phyloP scores from a whole-genome alignment of 352 stramenopile genomes.

The Pythium plurisporium region DNA sequence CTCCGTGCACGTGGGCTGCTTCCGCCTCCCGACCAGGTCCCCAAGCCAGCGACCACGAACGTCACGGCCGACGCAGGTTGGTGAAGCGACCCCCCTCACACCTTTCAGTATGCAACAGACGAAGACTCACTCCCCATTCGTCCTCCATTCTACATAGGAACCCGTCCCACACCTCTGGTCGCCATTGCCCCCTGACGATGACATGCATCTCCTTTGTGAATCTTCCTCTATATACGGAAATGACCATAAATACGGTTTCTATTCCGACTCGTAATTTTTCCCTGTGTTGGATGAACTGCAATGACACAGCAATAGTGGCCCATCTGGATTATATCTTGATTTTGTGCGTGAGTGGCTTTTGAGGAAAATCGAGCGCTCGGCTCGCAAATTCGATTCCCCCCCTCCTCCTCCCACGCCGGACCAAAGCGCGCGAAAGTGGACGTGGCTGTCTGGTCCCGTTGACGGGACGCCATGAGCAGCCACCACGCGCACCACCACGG shows the following conservation, averaged over 20 bases:
- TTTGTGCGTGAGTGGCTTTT: slow-evolving; percentile 26
- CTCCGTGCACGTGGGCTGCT: slow-evolving; percentile 19
- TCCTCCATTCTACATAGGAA: too few species aligned
- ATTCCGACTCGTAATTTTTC: background rate
- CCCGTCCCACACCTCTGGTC: too few species aligned
- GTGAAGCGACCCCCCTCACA: background rate
- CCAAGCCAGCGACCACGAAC: background rate
- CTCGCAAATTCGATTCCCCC: background rate
- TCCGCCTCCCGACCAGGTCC: background rate
- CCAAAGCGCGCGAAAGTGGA: slow-evolving; percentile 25
- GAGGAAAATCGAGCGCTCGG: slow-evolving; percentile 10
- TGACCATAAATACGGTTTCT: slow-evolving; percentile 4
- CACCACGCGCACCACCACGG: slow-evolving; percentile 31
- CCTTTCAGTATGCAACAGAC: background rate
- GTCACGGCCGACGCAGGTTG: background rate
- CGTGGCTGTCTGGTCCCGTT: background rate
- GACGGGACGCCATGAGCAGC: slow-evolving; percentile 15
- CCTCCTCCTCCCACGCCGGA: too few species aligned
- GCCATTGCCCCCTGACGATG: too few species aligned
- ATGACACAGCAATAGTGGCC: too few species aligned
- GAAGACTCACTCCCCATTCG: too few species aligned
- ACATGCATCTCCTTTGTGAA: background rate
- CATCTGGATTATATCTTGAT: too few species aligned
- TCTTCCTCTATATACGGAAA: background rate
- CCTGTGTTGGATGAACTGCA: too few species aligned